phyloP scores from a whole-genome alignment of 768 basidiomycete genomes.

The Inosperma sp. region DNA sequence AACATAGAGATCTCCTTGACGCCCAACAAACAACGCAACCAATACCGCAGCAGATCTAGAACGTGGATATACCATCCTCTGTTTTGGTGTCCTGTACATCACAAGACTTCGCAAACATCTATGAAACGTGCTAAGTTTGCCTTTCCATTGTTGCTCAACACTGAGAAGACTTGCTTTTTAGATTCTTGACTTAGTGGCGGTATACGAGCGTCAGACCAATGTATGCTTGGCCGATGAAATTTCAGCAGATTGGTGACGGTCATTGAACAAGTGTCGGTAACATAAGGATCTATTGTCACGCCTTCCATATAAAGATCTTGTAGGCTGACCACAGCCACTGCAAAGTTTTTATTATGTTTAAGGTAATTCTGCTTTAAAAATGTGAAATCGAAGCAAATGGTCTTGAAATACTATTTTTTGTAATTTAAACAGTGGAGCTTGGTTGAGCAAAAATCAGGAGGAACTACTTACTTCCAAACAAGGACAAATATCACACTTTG shows the following conservation, averaged over 20 bases:
- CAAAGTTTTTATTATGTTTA: too few relatives aligned
- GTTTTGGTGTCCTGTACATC: slow-evolving; percentile 42
- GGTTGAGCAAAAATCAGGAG: too few relatives aligned
- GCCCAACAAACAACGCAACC: slow-evolving; percentile 80
- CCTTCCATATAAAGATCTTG: too few relatives aligned
- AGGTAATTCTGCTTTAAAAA: too few relatives aligned
- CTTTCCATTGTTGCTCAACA: background rate
- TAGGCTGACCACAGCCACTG: too few relatives aligned
- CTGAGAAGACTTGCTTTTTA: slow-evolving; percentile 34
- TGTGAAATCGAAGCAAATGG: too few relatives aligned
- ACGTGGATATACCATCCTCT: slow-evolving; percentile 45
- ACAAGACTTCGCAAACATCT: slow-evolving; percentile 59
- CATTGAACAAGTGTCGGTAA: too few relatives aligned
- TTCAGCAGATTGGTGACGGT: slow-evolving; percentile 38
- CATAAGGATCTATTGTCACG: too few relatives aligned
- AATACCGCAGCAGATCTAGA: slow-evolving; percentile 69
- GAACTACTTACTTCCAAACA: too few relatives aligned
- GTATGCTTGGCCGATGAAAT: slow-evolving; percentile 45
- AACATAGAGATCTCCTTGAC: slow-evolving; percentile 81
- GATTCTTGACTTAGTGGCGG: slow-evolving; percentile 48
- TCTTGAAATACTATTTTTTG: too few relatives aligned
- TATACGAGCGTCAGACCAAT: slow-evolving; percentile 37
- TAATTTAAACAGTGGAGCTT: too few relatives aligned
- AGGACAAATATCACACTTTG: too few relatives aligned
- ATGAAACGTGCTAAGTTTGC: background rate